Evolutionary conservation across 1,139 yeast genomes (phyloP), one percentile per base, ranked within the genome.

Genomic region (Yamadazyma jaroonii): DNA sequence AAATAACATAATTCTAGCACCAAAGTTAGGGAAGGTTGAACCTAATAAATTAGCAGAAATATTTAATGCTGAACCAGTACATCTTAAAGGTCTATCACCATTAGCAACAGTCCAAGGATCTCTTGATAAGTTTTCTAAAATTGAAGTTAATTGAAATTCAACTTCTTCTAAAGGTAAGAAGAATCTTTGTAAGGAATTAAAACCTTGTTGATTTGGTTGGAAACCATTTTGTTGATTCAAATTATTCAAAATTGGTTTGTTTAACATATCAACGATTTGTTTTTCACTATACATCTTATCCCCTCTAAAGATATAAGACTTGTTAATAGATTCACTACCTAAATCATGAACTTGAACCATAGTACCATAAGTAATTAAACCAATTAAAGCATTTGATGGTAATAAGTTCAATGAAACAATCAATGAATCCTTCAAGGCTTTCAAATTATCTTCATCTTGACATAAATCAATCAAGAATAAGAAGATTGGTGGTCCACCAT

Each of bases 61-160:
- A 46, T 85, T 80, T 54, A 90, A 65, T 6, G 98, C 97, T 21
- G 95, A 83, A 47, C 98, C 98, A 6, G 97, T 88, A 46, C 94
- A 85, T 67, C 99, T 79, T 45, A 88, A 68, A 11, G 97, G 86
- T 62, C 99, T 82, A 55, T 83, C 81, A 47, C 92, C 95, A 42
- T 84, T 78, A 38, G 87, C 84, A 34, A 88, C 88, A 27, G 94
- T 79, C 99, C 99, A 92, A 39, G 95, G 90, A 54, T 94, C 97
- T 39, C 75, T 77, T 44, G 80, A 72, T 56, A 94, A 74, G 47
- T 81, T 79, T 63, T 90, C 96, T 54, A 92, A 76, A 44, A 87
- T 76, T 43, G 80, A 79, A 31, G 89, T 85, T 56, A 92, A 76
- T 63, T 84, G 94, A 62, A 83, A 84, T 66, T 92, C 97, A 39